These are phyloP conservation scores for Sporothrix sp. DNA, from an alignment of 2,329 filamentous ascomycete genomes.

Conservation along the genomic window DNA sequence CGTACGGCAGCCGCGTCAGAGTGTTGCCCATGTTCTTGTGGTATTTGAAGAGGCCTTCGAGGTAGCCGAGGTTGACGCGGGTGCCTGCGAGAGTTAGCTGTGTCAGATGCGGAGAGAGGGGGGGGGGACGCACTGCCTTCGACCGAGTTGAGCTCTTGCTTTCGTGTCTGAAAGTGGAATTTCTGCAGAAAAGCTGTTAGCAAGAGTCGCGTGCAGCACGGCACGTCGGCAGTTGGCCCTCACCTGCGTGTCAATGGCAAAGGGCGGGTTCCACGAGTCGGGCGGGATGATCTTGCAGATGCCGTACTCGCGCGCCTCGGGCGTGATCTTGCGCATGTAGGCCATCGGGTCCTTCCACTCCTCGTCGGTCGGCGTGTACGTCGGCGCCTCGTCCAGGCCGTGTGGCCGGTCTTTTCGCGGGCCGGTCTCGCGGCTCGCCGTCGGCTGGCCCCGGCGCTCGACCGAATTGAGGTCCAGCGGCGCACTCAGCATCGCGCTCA, in stretches of 20 bases:
- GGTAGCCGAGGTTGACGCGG: constrained; percentile 88
- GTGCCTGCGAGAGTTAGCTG: constrained; percentile 53
- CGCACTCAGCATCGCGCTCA: constrained; percentile 46
- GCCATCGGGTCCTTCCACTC: constrained; percentile 92
- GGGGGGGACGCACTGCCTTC: constrained; percentile 70
- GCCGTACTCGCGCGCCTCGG: constrained; percentile 78
- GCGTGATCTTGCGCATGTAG: constrained; percentile 84
- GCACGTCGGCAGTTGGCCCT: constrained; percentile 20
- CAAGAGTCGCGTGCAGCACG: neutral
- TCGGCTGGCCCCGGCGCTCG: constrained; percentile 78
- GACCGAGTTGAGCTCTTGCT: constrained; percentile 93
- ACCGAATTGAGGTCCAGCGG: constrained; percentile 81
- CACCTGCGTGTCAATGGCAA: constrained; percentile 96
- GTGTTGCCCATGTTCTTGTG: constrained; percentile 95
- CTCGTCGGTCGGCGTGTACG: constrained; percentile 80
- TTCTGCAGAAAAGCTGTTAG: constrained; percentile 43
- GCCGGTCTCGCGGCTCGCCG: constrained; percentile 62
- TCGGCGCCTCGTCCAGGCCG: constrained; percentile 79
- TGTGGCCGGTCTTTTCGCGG: constrained; percentile 73
- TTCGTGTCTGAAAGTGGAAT: constrained; percentile 93
- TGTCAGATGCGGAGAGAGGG: neutral
- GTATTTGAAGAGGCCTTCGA: constrained; percentile 90
- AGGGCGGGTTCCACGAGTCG: constrained; percentile 85
- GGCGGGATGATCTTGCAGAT: constrained; percentile 95
- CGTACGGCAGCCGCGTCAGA: constrained; percentile 85